These are phyloP conservation scores for Xylaria sp. DNA, from an alignment of 495 filamentous ascomycete genomes.

Conservation along the genomic window DNA sequence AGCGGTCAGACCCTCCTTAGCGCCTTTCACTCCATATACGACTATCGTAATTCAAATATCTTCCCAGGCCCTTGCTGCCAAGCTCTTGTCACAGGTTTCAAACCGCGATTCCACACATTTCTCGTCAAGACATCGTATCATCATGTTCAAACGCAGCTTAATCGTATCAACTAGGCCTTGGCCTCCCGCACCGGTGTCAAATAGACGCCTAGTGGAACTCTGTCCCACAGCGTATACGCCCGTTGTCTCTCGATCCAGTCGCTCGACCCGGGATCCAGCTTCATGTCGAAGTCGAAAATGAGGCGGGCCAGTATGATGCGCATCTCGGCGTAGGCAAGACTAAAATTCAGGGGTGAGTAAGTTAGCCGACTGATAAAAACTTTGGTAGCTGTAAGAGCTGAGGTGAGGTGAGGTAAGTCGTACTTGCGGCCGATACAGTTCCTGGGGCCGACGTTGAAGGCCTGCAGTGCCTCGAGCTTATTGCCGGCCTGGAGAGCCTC, in stretches of 20 bases:
- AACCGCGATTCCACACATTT: not conserved
- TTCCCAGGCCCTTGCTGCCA: not conserved
- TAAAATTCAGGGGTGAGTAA: not conserved
- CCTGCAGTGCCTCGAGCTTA: constrained; percentile 44
- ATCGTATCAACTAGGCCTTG: constrained; percentile 21
- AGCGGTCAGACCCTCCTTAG: not conserved
- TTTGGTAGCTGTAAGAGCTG: not conserved
- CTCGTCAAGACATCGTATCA: not conserved
- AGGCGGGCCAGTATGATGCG: constrained; percentile 50
- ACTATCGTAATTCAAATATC: not conserved
- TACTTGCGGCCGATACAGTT: constrained; percentile 54
- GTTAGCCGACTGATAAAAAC: not conserved
- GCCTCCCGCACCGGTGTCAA: constrained; percentile 29
- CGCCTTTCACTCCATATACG: not conserved
- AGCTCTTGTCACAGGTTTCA: not conserved
- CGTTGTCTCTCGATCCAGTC: constrained; percentile 44
- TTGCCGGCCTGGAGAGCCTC: constrained; percentile 38
- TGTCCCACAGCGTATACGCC: constrained; percentile 40
- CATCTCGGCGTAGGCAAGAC: constrained; percentile 51
- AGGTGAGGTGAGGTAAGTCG: constrained; percentile 18
- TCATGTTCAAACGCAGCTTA: not conserved
- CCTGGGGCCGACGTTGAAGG: constrained; percentile 46
- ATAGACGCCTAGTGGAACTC: constrained; percentile 33
- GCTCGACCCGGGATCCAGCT: constrained; percentile 33
- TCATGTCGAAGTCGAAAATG: constrained; percentile 49